Evolutionary conservation across 2,329 filamentous ascomycete species (phyloP), one percentile per base, ranked within the genome.

Genomic region (Cladobotryum mycophilum): DNA sequence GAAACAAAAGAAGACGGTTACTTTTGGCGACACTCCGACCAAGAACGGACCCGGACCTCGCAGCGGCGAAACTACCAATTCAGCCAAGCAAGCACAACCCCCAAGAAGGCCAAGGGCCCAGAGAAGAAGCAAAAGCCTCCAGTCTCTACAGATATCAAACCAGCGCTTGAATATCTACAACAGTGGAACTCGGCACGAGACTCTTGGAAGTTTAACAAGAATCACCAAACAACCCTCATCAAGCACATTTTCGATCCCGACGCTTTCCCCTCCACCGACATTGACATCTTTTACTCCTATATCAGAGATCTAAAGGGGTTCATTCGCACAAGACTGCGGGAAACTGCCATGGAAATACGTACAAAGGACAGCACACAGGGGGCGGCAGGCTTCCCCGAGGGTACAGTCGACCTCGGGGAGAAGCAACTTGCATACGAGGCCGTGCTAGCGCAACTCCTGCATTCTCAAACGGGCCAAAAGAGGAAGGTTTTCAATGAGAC

Each of bases 181-280:
- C 82, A 85, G 64, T 96, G 90, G 77, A 77, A 88, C 68, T 78
- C 78, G 49, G 78, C 83, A 54, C 83, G 83, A 52, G 73, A 78
- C 9, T 76, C 75, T 59, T 97, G 92, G 92, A 96, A 96, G 68
- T 97, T 96, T 75, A 95, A 95, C 74, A 96, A 96, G 72, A 91
- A 89, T 60, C 83, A 89, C 64, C 91, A 96, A 68, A 88, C 85
- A 48, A 82, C 88, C 59, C 75, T 96, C 12, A 80, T 96, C 64
- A 92, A 93, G 67, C 84, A 95, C 72, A 71, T 87, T 42, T 88
- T 95, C 64, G 83, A 88, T 58, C 71, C 82, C 56, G 80, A 83
- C 59, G 79, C 80, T 55, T 80, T 96, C 41, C 88, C 90, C 1
- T 71, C 83, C 14, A 72, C 78, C 53, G 81, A 92, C 68, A 83